A percentile compares a stretch with the other conserved stretches of the same genome.
Evolutionary conservation across 1,284 basidiomycete genomes (phyloP).

Genomic region (Trichosporon sp.): DNA sequence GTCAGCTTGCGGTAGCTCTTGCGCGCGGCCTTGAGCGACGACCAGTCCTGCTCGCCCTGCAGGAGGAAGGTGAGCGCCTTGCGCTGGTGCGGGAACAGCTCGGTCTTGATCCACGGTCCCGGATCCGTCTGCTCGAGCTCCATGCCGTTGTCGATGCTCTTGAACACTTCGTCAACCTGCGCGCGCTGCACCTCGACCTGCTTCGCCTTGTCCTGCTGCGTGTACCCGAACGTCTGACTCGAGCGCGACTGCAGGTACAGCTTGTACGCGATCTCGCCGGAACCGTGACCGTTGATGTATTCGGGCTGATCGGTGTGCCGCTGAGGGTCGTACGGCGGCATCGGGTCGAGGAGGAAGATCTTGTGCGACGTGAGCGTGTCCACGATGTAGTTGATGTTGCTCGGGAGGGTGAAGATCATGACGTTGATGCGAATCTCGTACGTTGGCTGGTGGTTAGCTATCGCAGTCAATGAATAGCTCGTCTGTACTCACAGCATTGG

Average conservation of each 20-base stretch:
- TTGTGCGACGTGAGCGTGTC: conserved; percentile 69
- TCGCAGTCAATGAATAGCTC: background rate
- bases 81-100: conserved; percentile 94
- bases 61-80: conserved; percentile 95
- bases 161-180: conserved; percentile 93
- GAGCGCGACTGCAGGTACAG: conserved; percentile 29
- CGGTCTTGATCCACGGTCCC: conserved; percentile 83
- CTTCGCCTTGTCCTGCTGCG: conserved; percentile 64
- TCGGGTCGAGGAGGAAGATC: conserved; percentile 79
- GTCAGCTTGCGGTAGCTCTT: conserved; percentile 42
- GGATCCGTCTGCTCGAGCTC: conserved; percentile 84
- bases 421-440: conserved; percentile 68
- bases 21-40: conserved; percentile 47
- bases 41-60: conserved; percentile 71
- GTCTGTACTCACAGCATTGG: conserved; percentile 50
- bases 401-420: conserved; percentile 87
- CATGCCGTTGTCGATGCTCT: conserved; percentile 79
- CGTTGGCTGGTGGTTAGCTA: conserved; percentile 33
- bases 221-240: conserved; percentile 32
- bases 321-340: conserved; percentile 60
- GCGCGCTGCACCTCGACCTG: conserved; percentile 87
- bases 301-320: conserved; percentile 65
- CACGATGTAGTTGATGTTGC: conserved; percentile 80
- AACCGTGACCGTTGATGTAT: conserved; percentile 84
- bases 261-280: conserved; percentile 35